A percentile compares a stretch with the other conserved stretches of the same genome.
Evolutionary conservation across 2,329 filamentous ascomycete genomes (phyloP).

Genomic region (Pestalotiopsis sp.): DNA sequence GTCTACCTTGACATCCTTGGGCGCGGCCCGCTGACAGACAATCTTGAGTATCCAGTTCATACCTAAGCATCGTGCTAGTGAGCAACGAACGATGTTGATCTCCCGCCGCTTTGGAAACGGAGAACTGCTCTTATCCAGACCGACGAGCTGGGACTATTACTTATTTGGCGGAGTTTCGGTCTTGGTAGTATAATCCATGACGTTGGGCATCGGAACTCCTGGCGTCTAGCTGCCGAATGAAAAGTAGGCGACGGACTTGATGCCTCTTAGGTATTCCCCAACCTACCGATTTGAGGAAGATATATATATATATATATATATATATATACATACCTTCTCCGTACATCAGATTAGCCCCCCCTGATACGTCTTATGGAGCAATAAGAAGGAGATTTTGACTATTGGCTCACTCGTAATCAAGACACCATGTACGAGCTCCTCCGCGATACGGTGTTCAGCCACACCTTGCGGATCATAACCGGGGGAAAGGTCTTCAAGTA

Average conservation of each 20-base stretch:
- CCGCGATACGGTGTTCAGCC: conserved; percentile 44
- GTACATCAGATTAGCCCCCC: too few relatives aligned
- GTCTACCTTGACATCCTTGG: background rate
- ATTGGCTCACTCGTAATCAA: background rate
- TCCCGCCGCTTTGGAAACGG: background rate
- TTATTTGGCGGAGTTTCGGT: background rate
- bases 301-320: too few relatives aligned
- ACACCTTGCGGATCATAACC: conserved; percentile 42
- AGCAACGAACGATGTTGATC: background rate
- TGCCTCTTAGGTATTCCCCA: too few relatives aligned
- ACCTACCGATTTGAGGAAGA: too few relatives aligned
- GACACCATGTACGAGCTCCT: conserved; percentile 30
- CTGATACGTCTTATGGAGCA: too few relatives aligned
- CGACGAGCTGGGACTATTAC: background rate
- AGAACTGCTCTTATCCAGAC: background rate
- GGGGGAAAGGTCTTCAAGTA: conserved; percentile 41
- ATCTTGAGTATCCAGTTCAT: background rate
- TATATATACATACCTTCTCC: too few relatives aligned
- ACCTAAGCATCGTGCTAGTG: background rate
- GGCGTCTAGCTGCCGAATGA: too few relatives aligned
- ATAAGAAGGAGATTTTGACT: too few relatives aligned
- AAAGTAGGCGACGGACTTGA: too few relatives aligned
- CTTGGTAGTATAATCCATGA: background rate
- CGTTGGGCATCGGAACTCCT: background rate
- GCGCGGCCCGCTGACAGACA: background rate